Percentiles rank a stretch among this genome's conserved stretches.
Evolutionary conservation across 495 filamentous ascomycete genomes (phyloP).

Genomic region (Hypoxylon fragiforme): DNA sequence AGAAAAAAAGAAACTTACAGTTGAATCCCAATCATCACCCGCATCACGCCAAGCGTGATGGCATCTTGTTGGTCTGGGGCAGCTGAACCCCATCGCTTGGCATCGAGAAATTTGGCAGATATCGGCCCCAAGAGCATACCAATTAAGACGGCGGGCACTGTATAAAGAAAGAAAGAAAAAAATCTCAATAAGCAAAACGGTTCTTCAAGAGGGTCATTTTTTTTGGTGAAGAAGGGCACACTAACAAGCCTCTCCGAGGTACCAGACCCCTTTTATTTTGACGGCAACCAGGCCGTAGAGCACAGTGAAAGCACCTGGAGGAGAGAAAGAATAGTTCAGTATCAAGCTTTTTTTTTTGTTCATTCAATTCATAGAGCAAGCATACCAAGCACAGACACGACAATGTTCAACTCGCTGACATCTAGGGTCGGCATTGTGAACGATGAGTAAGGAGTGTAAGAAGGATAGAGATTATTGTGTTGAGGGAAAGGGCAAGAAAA

Average conservation of each 20-base stretch:
- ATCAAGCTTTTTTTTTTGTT: conserved; percentile 3
- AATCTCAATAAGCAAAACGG: no score
- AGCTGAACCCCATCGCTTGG: conserved; percentile 47
- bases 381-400: conserved; percentile 51
- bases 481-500: neutral
- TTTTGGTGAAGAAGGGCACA: no score
- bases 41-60: conserved; percentile 53
- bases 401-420: conserved; percentile 56
- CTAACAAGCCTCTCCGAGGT: conserved; percentile 61
- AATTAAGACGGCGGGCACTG: conserved; percentile 56
- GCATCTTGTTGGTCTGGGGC: conserved; percentile 44
- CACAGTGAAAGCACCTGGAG: conserved; percentile 42
- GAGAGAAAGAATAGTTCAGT: conserved; percentile 6
- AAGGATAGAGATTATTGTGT: neutral
- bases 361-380: neutral
- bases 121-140: conserved; percentile 55
- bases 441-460: neutral
- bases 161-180: neutral
- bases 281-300: conserved; percentile 55
- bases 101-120: conserved; percentile 52
- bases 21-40: conserved; percentile 60
- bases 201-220: no score
- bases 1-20: conserved; percentile 43
- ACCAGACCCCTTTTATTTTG: conserved; percentile 58
- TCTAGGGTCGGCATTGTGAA: conserved; percentile 53